Conservation (phyloP, 306 rosid genomes). For the Fragaria nilgerrensis region DNA sequence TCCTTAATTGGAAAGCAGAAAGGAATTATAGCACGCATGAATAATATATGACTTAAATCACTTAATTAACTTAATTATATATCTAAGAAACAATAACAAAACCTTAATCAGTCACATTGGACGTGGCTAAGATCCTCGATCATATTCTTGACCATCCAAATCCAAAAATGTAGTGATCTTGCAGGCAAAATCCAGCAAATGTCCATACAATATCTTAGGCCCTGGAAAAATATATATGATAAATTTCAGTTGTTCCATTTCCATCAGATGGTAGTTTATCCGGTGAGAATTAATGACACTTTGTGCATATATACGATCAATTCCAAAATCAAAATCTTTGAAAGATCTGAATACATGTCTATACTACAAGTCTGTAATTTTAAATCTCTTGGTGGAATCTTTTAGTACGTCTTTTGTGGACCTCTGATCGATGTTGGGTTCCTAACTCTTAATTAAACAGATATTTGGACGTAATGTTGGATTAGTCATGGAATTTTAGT, state of each 20-base stretch:
- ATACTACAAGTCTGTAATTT: background rate
- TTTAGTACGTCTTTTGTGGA: background rate
- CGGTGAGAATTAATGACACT: background rate
- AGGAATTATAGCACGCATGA: background rate
- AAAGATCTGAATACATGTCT: background rate
- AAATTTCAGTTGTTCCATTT: background rate
- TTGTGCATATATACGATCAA: background rate
- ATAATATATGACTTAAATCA: background rate
- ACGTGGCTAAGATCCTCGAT: background rate
- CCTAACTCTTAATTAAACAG: background rate
- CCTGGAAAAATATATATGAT: background rate
- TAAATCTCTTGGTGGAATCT: background rate
- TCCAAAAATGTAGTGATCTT: background rate
- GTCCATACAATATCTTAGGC: background rate
- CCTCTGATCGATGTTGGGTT: background rate
- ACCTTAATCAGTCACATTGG: background rate
- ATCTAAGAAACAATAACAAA: background rate
- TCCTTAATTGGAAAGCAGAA: background rate
- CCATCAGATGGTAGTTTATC: background rate
- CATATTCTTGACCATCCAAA: background rate
- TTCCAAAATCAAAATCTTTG: constrained; percentile 4
- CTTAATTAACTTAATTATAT: background rate
- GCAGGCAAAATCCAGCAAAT: background rate
- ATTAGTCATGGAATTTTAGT: background rate
- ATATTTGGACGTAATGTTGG: background rate